Evolutionary conservation across 176 grass and related monocot species (phyloP), one percentile per base, ranked within the genome.

Genomic region (Aegilops umbellulata): DNA sequence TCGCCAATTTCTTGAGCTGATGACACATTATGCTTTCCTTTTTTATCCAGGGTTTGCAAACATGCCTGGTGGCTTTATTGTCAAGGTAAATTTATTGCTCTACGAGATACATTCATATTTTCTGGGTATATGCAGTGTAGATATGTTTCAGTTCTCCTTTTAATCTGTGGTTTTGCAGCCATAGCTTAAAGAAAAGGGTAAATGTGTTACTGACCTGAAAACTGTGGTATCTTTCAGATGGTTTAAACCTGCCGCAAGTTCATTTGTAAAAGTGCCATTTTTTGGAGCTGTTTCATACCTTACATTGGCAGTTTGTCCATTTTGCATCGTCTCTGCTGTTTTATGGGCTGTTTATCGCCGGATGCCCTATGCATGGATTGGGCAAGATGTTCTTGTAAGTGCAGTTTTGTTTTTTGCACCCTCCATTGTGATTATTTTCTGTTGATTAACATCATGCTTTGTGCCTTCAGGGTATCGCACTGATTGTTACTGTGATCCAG

Each of bases 371-470:
- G 94, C 94, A 64, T 99, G 97, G 97, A 96, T 99, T 79, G 94
- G 94, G 41, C 97, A 99, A 96, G 97, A 99, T 88, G 91, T 99
- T 83, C 90, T 99, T 91, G 97, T 99, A 92, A 84, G 86, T 66
- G n/a, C 38, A 69, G 12, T 34, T 67, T 80, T 60, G 7, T 47
- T 69, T 24, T 47, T 69, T 24, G 44, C 60, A 35, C 1, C 7
- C 65, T 87, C 67, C 76, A 39, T 87, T 87, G 44, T 60, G 32
- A 79, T 57, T 76, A 51, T 83, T 81, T 11, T 74, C 22, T 30
- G 16, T 73, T 67, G 7, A 83, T 71, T 72, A 82, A 75, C 70
- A 29, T 49, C 41, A 20, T 85, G 8, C 70, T 81, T 81, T 69
- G 65, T 78, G 61, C 34, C 66, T 86, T 83, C 63, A 98, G 96